phyloP scores from a whole-genome alignment of 108 stramenopile species.

The Cyclostephanos tholiformis region DNA sequence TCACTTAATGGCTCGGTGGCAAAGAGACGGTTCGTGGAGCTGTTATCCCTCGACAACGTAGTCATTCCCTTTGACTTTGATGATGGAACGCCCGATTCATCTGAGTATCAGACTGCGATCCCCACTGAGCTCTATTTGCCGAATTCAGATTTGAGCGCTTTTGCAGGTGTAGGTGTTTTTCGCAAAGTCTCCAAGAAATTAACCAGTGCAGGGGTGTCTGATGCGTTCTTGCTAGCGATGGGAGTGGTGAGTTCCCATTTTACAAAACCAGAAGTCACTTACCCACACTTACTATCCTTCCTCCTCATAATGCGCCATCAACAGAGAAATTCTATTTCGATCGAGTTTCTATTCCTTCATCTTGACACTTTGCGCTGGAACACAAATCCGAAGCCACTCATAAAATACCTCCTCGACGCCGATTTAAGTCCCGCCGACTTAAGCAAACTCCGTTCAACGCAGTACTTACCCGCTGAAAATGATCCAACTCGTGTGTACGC shows the following conservation, averaged over 20 bases:
- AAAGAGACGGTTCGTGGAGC: slow-evolving; percentile 22
- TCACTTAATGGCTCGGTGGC: slow-evolving; percentile 12
- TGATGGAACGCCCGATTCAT: slow-evolving; percentile 3
- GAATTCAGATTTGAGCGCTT: slow-evolving; percentile 72
- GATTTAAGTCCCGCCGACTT: slow-evolving; percentile 60
- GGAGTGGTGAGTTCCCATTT: slow-evolving; percentile 48
- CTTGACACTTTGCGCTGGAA: slow-evolving; percentile 71
- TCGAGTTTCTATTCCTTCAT: slow-evolving; percentile 76
- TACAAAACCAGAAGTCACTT: background rate
- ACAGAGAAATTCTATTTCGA: slow-evolving; percentile 64
- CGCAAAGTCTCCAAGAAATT: slow-evolving; percentile 51
- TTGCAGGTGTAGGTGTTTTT: slow-evolving; percentile 58
- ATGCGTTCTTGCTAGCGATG: slow-evolving; percentile 67
- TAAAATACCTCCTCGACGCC: slow-evolving; percentile 73
- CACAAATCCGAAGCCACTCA: slow-evolving; percentile 69
- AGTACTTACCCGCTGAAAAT: slow-evolving; percentile 73
- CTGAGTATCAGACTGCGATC: slow-evolving; percentile 3
- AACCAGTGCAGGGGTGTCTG: slow-evolving; percentile 54
- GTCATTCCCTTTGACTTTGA: slow-evolving; percentile 20
- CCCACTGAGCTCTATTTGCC: slow-evolving; percentile 71
- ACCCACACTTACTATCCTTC: background rate
- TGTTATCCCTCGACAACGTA: slow-evolving; percentile 10
- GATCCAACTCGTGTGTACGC: slow-evolving; percentile 61
- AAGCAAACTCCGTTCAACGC: slow-evolving; percentile 56
- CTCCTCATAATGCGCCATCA: background rate